Base-by-base conservation (phyloP, 1,139 yeast species). In the Pichia sp. region DNA sequence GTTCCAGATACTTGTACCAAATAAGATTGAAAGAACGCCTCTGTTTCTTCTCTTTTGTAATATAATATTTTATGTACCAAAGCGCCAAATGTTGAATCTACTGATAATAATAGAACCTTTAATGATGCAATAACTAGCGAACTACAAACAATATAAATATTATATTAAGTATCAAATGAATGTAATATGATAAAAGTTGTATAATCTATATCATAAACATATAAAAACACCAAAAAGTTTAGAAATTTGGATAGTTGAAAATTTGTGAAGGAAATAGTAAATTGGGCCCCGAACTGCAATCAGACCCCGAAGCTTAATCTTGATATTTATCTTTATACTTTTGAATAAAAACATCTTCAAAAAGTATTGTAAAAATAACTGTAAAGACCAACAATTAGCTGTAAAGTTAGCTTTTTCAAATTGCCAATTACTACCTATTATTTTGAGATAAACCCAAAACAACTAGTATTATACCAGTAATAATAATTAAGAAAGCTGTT, bases 371-470 rank as follows among this genome's bases (percentile, higher is more conserved):
- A 7, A 53, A 40, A 2, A 56, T 41, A 12, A 64, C 46, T 18
- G 61, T 40, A 12, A 22, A 58, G 44, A 3, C 71, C 71, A 39
- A 63, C 47, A 11, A 61, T 53, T 9, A 62, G 44, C 0, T 66
- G 59, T 22, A 60, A 59, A 43, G 64, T 65, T 3, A n/a, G 64
- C 66, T n/a, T 55, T 54, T 2, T 69, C 65, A 2, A 56, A 39
- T 4, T 53, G 53, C 71, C 71, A 68, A 6, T 53, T 51, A 12
- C 53, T 56, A 29, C 69, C 70, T n/a, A n/a, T n/a, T n/a, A 20
- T 68, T 69, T 51, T 67, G 66, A 1, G 68, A 66, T 16, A 68
- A 54, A 0, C 70, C 72, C 1, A 63, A 53, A 26, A 65, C 62
- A 9, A 68, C 52, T 22, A 68, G 46, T 5, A 68, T 50, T n/a